Percentiles rank a stretch among this genome's conserved stretches.
These are phyloP conservation scores for Talaromyces verruculosus DNA, from an alignment of 2,329 filamentous ascomycete genomes.

Conservation along the genomic window DNA sequence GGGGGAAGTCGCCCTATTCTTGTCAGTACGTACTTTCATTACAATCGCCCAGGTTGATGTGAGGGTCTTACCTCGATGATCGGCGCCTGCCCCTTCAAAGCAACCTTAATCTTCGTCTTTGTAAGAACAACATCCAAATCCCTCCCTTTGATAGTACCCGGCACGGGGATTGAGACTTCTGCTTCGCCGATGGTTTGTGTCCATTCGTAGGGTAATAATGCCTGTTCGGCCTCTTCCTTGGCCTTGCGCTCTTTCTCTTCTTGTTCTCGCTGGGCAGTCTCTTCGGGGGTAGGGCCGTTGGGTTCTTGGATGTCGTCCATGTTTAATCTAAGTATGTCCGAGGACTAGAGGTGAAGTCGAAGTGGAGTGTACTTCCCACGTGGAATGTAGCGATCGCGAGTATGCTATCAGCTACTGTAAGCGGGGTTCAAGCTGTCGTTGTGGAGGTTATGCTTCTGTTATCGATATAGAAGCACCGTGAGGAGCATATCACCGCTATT, in stretches of 20 bases:
- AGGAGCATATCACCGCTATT: neutral
- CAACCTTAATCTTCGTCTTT: slow-evolving; percentile 73
- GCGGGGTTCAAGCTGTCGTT: neutral
- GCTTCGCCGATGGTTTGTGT: slow-evolving; percentile 87
- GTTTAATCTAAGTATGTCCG: too few species aligned
- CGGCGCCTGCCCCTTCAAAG: slow-evolving; percentile 82
- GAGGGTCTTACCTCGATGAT: slow-evolving; percentile 66
- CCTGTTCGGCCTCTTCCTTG: slow-evolving; percentile 83
- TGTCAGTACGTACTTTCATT: neutral
- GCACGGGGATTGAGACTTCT: slow-evolving; percentile 74
- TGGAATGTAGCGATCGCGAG: neutral
- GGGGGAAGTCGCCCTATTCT: slow-evolving; percentile 75
- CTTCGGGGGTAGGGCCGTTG: slow-evolving; percentile 31
- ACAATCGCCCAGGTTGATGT: neutral
- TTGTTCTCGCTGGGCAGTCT: slow-evolving; percentile 51
- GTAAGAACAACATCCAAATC: slow-evolving; percentile 83
- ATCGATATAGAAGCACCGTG: neutral
- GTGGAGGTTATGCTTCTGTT: neutral
- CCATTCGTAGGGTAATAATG: slow-evolving; percentile 94
- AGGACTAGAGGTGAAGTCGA: neutral
- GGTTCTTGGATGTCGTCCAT: slow-evolving; percentile 31
- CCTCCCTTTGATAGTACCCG: slow-evolving; percentile 77
- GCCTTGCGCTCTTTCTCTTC: slow-evolving; percentile 61
- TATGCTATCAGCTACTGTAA: neutral
- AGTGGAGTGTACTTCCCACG: neutral